Evolutionary conservation across 371 early-diverging fungal species (phyloP).

Genomic region (Syncephalis fuscata): DNA sequence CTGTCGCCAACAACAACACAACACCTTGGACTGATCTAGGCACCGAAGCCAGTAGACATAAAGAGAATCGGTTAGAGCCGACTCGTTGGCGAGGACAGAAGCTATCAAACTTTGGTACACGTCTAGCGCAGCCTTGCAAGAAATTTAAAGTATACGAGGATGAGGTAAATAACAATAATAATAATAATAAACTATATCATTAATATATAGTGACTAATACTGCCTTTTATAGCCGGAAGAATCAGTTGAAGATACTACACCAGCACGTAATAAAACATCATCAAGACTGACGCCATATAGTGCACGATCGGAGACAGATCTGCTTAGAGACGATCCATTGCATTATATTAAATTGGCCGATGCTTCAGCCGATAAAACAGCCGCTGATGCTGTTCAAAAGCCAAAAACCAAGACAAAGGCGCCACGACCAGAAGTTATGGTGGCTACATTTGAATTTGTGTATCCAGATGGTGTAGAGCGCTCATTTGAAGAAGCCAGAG

Average conservation of each 20-base stretch:
- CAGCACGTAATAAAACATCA: background rate
- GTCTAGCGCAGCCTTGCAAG: conserved; percentile 1
- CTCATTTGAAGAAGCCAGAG: conserved; percentile 11
- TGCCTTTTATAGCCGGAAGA: background rate
- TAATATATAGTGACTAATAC: background rate
- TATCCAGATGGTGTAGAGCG: background rate
- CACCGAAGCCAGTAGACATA: conserved; percentile 15
- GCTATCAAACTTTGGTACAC: conserved; percentile 9
- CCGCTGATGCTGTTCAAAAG: background rate
- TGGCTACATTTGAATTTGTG: background rate
- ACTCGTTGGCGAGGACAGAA: conserved; percentile 20
- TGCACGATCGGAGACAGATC: background rate
- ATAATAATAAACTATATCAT: background rate
- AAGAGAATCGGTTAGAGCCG: conserved; percentile 21
- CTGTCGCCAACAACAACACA: background rate
- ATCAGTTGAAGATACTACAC: background rate
- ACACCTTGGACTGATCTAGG: conserved; percentile 21
- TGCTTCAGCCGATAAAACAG: background rate
- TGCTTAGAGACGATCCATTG: background rate
- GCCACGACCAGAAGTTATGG: background rate
- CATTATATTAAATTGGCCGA: background rate
- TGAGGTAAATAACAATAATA: background rate
- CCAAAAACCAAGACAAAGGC: background rate
- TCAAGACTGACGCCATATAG: background rate
- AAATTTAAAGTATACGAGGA: conserved; percentile 19